These are phyloP conservation scores for Echria macrotheca DNA, from an alignment of 495 filamentous ascomycete genomes.

Conservation along the genomic window DNA sequence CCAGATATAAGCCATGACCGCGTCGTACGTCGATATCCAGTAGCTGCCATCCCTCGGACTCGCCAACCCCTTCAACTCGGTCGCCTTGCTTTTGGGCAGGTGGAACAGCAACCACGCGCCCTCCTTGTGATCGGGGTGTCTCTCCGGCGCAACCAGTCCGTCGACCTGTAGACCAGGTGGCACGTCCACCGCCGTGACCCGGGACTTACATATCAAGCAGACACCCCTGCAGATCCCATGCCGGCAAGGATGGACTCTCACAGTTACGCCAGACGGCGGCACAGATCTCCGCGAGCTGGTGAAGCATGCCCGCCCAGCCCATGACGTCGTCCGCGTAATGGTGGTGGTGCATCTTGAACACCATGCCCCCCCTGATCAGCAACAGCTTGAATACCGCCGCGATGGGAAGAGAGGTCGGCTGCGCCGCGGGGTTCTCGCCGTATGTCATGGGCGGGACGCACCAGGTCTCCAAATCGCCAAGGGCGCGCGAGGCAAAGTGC, in stretches of 20 bases:
- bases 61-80: constrained; percentile 28
- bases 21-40: constrained; percentile 42
- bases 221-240: constrained; percentile 36
- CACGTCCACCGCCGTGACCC: neutral
- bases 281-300: constrained; percentile 43
- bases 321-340: constrained; percentile 42
- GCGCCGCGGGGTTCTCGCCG: constrained; percentile 36
- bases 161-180: neutral
- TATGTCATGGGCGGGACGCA: constrained; percentile 35
- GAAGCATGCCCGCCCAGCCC: constrained; percentile 34
- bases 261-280: constrained; percentile 23
- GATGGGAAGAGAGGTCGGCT: constrained; percentile 28
- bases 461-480: constrained; percentile 30
- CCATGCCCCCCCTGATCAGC: constrained; percentile 37
- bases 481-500: constrained; percentile 22
- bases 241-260: constrained; percentile 22
- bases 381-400: constrained; percentile 37
- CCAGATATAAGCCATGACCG: constrained; percentile 35
- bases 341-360: constrained; percentile 41
- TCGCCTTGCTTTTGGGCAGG: constrained; percentile 39
- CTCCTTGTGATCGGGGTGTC: constrained; percentile 26
- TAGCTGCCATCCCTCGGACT: constrained; percentile 15
- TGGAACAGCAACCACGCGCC: constrained; percentile 32
- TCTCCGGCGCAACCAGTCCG: neutral
- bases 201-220: neutral